Evolutionary conservation across 106 monocot genomes (phyloP), one percentile per base, ranked within the genome.

Genomic region (Dendrobium huoshanense): DNA sequence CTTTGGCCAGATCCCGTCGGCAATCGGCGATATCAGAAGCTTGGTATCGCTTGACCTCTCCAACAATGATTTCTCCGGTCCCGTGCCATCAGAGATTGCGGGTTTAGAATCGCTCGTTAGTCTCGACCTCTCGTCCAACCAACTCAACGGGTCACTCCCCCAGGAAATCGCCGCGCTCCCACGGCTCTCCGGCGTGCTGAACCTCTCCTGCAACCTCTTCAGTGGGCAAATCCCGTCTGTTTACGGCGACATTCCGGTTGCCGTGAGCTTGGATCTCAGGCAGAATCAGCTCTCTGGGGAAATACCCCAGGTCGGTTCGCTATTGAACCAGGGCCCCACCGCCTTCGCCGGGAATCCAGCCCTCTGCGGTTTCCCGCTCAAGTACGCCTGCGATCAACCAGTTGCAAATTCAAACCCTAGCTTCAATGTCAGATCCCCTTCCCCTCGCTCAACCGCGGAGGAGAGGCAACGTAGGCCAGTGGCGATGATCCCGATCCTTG

Each of bases 271-370:
- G n/a, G 98, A 99, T 55, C 87, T 99, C 77, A 81, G 88, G 1
- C 72, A 74, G 45, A 99, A 99, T 78, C 83, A 86, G 55, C 89
- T 95, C 89, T 87, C 89, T 64, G 95, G 98, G 55, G 87, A 93
- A 87, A 90, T 99, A 48, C 98, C 95, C 1, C 88, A 88, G 84
- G 88, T 89, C 2, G 98, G 98, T 18, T 87, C 95, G 9, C 85
- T 95, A 20, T 68, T 99, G 16, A 99, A 91, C 81, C 98, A 99
- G 77, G 98, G 98, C 5, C 96, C 96, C 13, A 93, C 96, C 22
- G 96, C 96, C 1, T 96, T 96, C 81, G 75, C 85, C 59, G 88
- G 85, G 0, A 96, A 96, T 80, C 90, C 91, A 5, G 77, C 48
- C 13, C 86, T 96, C 22, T 96, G 96, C 58, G 93, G 96, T 20